A percentile compares a stretch with the other conserved stretches of the same genome.
phyloP scores from a whole-genome alignment of 768 basidiomycete species.

The Xerocomus spinulosus region DNA sequence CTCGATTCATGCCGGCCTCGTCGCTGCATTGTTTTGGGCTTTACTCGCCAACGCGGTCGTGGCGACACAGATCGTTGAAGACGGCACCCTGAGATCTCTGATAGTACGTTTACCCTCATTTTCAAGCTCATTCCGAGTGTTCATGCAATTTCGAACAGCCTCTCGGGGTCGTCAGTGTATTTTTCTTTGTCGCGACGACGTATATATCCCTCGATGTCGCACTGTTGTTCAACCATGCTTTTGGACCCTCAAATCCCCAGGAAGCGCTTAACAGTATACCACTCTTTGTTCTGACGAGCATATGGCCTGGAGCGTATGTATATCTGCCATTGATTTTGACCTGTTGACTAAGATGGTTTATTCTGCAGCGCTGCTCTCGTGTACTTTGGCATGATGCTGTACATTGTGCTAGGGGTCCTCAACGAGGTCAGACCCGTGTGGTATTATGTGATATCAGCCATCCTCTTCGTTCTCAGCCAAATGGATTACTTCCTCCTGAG shows the following conservation, averaged over 20 bases:
- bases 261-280: slow-evolving; percentile 57
- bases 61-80: slow-evolving; percentile 89
- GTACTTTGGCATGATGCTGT: slow-evolving; percentile 74
- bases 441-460: slow-evolving; percentile 69
- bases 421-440: slow-evolving; percentile 77
- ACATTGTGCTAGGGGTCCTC: slow-evolving; percentile 72
- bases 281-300: slow-evolving; percentile 73
- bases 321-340: not conserved
- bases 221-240: slow-evolving; percentile 56
- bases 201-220: slow-evolving; percentile 86
- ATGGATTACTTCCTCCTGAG: slow-evolving; percentile 79
- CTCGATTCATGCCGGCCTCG: slow-evolving; percentile 74
- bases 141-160: slow-evolving; percentile 43
- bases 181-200: slow-evolving; percentile 65
- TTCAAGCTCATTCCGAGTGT: not conserved
- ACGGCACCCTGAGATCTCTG: slow-evolving; percentile 70
- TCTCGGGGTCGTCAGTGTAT: slow-evolving; percentile 48
- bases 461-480: slow-evolving; percentile 77
- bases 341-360: slow-evolving; percentile 1
- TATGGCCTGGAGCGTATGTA: slow-evolving; percentile 76
- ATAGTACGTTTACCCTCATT: slow-evolving; percentile 43
- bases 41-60: slow-evolving; percentile 73
- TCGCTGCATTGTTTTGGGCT: slow-evolving; percentile 76
- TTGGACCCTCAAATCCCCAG: slow-evolving; percentile 58
- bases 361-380: slow-evolving; percentile 52